Base-by-base conservation (phyloP, 139 green algal species). In the Volvox africanus region DNA sequence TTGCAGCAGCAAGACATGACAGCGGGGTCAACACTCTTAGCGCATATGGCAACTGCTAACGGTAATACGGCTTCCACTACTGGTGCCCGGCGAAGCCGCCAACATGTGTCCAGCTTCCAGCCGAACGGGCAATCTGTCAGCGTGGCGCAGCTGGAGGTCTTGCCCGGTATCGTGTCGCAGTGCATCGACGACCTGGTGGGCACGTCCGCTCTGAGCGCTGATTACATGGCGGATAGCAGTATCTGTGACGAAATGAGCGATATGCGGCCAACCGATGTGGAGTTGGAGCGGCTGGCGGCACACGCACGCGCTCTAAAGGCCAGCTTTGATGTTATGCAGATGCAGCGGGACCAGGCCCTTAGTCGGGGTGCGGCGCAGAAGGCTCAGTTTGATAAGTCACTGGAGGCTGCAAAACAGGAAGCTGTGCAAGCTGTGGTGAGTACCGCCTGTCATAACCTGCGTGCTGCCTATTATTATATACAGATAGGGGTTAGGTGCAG, bases 271-370 rank as follows among this genome's bases (percentile, higher is more conserved):
- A 36, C 65, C 11, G 65, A 28, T 28, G 2, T 24, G 3, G 67
- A 80, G 35, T 18, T 89, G 35, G 83, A 89, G 65, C 83, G 76
- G 1, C 83, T 89, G 35, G 83, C 83, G 11, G 83, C 67, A 37
- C 83, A 89, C 35, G 83, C 83, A n/a, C 83, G 83, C 35, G 83
- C 83, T 18, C 67, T 89, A 0, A 37, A 89, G 83, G 83, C 83
- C 26, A 80, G 67, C 24, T 82, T 44, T 6, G 86, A 83, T 44
- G 86, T 90, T 2, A 61, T 76, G 44, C 30, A 67, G 86, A 28
- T 80, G 86, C 86, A 93, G 35, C 32, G 88, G 26, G 55, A 83
- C 82, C 26, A 68, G n/a, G 67, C 44, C 30, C 35, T 86, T 9
- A 68, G 16, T 6, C 3, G 16, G 0, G 69, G 36, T 3, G 44